Evolutionary conservation across 495 filamentous ascomycete species (phyloP), one percentile per base, ranked within the genome.

Genomic region (Penicillium atrosanguineum): DNA sequence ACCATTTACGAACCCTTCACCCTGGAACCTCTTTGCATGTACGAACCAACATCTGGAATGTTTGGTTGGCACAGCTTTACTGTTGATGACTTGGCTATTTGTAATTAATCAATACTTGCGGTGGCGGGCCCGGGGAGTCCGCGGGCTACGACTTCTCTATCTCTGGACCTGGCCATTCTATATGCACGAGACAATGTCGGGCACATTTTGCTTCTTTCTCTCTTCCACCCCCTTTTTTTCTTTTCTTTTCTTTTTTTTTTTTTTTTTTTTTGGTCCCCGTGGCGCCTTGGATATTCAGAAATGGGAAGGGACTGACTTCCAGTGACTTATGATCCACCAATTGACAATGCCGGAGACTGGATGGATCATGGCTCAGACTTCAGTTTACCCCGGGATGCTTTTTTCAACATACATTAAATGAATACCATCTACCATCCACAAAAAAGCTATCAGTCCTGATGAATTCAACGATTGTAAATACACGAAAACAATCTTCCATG

Each of bases 11-110:
- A n/a, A 25, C 25, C 44, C 40, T 48, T 26, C 28, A 53, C 52
- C 40, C 34, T 48, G 15, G 48, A 45, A 37, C 48, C 40, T 46
- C 45, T 50, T 44, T 59, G 25, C 48, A 52, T 48, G 31, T 45
- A 55, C 31, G 36, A 14, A 44, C 50, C 52, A 53, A 62, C 66
- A 68, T 71, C 68, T 68, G 69, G 69, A 59, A 72, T 72, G 69
- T 54, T 47, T 51, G 53, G 28, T 45, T 54, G 43, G 40, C 28
- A 39, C 38, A 21, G n/a, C 46, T 38, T 53, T 52, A 31, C 46
- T 61, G 56, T 64, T 50, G 31, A 64, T 62, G 54, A 59, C 42
- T 55, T 55, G 42, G 44, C 52, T 53, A 42, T 54, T 47, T 61
- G 57, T 69, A 62, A 62, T 59, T 57, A 50, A 46, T 48, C 44